phyloP scores from a whole-genome alignment of 106 monocot species.

The Posidonia australis region DNA sequence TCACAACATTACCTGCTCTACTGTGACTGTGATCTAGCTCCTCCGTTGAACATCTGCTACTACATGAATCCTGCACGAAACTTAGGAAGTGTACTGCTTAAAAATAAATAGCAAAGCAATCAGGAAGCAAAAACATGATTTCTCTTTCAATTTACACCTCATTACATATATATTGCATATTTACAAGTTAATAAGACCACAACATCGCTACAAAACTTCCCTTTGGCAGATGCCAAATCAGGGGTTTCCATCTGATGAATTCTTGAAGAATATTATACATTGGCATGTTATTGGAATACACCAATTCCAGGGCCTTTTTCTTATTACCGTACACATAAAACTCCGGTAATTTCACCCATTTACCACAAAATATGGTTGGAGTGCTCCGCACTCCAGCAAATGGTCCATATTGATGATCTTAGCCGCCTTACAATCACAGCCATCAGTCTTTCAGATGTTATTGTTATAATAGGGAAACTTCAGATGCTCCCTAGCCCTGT shows the following conservation, averaged over 20 bases:
- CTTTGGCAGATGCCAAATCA: not conserved
- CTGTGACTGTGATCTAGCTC: too few relatives aligned
- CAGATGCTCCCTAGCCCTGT: too few relatives aligned
- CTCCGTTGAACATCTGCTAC: not conserved
- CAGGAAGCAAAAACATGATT: not conserved
- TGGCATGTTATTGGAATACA: not conserved
- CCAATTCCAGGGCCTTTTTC: slow-evolving; percentile 1
- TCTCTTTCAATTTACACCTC: slow-evolving; percentile 44
- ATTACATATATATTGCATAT: slow-evolving; percentile 20
- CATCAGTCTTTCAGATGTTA: not conserved
- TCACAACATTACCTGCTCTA: too few relatives aligned
- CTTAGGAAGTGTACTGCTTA: not conserved
- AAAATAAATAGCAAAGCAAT: not conserved
- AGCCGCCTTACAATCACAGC: not conserved
- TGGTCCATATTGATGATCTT: slow-evolving; percentile 2
- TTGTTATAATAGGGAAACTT: not conserved
- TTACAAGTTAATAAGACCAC: slow-evolving; percentile 38
- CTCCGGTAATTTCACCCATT: not conserved
- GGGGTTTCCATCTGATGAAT: not conserved
- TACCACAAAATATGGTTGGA: not conserved
- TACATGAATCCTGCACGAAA: not conserved
- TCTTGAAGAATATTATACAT: slow-evolving; percentile 2
- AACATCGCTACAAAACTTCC: slow-evolving; percentile 52
- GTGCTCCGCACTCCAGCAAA: slow-evolving; percentile 1
- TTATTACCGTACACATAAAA: slow-evolving; percentile 8